Evolutionary conservation across 805 yeast genomes (phyloP).

Genomic region (Candida nemodendra): DNA sequence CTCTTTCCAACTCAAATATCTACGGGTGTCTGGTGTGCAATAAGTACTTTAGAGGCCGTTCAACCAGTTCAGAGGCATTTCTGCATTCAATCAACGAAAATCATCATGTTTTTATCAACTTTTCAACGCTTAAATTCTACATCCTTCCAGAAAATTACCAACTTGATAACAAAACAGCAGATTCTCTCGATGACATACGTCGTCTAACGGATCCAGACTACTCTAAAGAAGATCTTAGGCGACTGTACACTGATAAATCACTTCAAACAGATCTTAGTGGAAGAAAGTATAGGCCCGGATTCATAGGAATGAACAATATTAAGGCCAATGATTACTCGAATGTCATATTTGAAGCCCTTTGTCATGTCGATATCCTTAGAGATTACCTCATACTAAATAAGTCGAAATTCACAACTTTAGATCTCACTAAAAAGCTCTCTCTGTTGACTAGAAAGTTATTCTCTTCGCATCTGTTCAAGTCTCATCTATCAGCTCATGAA

Average conservation of each 20-base stretch:
- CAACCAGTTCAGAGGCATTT: slow-evolving; percentile 62
- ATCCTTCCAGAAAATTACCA: slow-evolving; percentile 63
- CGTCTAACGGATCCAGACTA: slow-evolving; percentile 53
- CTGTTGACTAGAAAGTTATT: slow-evolving; percentile 57
- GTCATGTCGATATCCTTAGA: slow-evolving; percentile 54
- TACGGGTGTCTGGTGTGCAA: slow-evolving; percentile 78
- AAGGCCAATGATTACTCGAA: slow-evolving; percentile 54
- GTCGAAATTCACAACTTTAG: slow-evolving; percentile 26
- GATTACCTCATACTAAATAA: slow-evolving; percentile 39
- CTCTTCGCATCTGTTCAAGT: slow-evolving; percentile 57
- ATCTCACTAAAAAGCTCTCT: slow-evolving; percentile 45
- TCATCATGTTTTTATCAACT: slow-evolving; percentile 63
- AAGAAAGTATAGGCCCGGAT: slow-evolving; percentile 56
- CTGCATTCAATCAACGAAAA: slow-evolving; percentile 59
- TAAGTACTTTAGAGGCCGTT: slow-evolving; percentile 67
- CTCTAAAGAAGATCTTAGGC: slow-evolving; percentile 31
- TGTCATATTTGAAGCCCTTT: slow-evolving; percentile 52
- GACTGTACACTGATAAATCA: slow-evolving; percentile 25
- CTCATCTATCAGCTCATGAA: slow-evolving; percentile 69
- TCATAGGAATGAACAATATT: slow-evolving; percentile 59
- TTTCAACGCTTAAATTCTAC: slow-evolving; percentile 48
- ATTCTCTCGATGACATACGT: slow-evolving; percentile 50
- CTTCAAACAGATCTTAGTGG: slow-evolving; percentile 43
- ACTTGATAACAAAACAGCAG: slow-evolving; percentile 30
- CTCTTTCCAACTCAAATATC: slow-evolving; percentile 58